Evolutionary conservation across 495 filamentous ascomycete genomes (phyloP).

Genomic region (Apiosordaria backusii): DNA sequence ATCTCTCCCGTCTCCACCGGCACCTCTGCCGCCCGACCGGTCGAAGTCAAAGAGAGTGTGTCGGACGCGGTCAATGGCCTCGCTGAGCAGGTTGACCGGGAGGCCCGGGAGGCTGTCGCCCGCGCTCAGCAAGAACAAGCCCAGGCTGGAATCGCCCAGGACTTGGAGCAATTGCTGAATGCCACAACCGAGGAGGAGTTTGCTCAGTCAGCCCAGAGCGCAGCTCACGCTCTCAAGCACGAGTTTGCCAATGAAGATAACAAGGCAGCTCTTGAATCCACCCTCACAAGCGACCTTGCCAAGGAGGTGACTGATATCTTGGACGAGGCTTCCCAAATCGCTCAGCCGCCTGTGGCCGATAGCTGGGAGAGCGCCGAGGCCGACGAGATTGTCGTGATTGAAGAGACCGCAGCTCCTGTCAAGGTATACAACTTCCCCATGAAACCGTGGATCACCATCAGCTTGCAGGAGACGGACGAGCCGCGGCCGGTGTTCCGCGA

Average conservation of each 20-base stretch:
- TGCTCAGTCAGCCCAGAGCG: conserved; percentile 39
- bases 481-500: conserved; percentile 56
- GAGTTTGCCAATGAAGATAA: conserved; percentile 58
- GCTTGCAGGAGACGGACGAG: conserved; percentile 45
- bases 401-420: conserved; percentile 62
- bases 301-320: conserved; percentile 56
- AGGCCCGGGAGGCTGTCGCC: conserved; percentile 63
- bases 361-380: conserved; percentile 77
- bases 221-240: conserved; percentile 51
- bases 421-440: conserved; percentile 93
- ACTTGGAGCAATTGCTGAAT: conserved; percentile 41
- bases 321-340: conserved; percentile 49
- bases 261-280: conserved; percentile 47
- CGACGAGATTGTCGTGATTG: conserved; percentile 66
- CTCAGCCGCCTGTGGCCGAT: conserved; percentile 54
- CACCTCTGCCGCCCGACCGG: conserved; percentile 8
- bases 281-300: conserved; percentile 48
- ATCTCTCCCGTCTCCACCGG: conserved; percentile 22
- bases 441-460: conserved; percentile 87
- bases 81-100: conserved; percentile 62
- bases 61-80: conserved; percentile 66
- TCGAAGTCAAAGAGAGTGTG: conserved; percentile 56
- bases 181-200: conserved; percentile 45
- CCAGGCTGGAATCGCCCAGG: conserved; percentile 45
- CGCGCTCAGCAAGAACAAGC: conserved; percentile 52